Base-by-base conservation (phyloP, 257 asterid species). In the Solanum lignicaule region DNA sequence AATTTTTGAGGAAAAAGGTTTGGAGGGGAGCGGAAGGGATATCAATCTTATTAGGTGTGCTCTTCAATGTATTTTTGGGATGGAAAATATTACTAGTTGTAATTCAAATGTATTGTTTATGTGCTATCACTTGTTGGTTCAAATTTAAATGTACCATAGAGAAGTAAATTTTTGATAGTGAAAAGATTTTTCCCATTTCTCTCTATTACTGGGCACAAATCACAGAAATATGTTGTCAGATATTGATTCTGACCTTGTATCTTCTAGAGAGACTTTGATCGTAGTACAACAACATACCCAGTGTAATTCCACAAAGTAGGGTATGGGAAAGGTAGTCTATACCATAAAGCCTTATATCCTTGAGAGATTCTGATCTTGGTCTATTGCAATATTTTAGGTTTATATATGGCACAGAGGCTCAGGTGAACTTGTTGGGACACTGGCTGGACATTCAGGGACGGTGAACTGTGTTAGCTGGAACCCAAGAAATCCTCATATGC, bases 391-490 rank as follows among this genome's bases (percentile, higher is more conserved):
- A 81, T 81, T 81, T 29, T 86, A 96, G 99, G 96, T 96, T 91
- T 95, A 92, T 72, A 93, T 96, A 91, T 96, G 99, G 99, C 97
- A 93, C 88, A 92, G 94, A 90, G 84, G 84, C 36, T 94, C 98
- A 0, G 94, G 95, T 20, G 98, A 96, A 83, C 96, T 93, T 29
- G 88, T 95, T 41, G 85, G 88, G 84, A 90, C 92, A 8, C 78
- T 96, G 85, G 90, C 92, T 0, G 99, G 99, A 83, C 99, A 96
- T 88, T 87, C 98, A 20, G 98, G 96, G 39, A 89, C 95, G 1
- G 98, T 96, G 11, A 96, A 95, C 92, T 95, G 98, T 39, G 99
- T 96, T 41, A 95, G 98, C 91, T 96, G 98, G 99, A 96, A 94
- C 78, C 98, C 99, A 1, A 84, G 81, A 6, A 95, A 96, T 89